A percentile compares a stretch with the other conserved stretches of the same genome.
Evolutionary conservation across 1,284 basidiomycete genomes (phyloP).

Genomic region (Kwoniella shivajii): DNA sequence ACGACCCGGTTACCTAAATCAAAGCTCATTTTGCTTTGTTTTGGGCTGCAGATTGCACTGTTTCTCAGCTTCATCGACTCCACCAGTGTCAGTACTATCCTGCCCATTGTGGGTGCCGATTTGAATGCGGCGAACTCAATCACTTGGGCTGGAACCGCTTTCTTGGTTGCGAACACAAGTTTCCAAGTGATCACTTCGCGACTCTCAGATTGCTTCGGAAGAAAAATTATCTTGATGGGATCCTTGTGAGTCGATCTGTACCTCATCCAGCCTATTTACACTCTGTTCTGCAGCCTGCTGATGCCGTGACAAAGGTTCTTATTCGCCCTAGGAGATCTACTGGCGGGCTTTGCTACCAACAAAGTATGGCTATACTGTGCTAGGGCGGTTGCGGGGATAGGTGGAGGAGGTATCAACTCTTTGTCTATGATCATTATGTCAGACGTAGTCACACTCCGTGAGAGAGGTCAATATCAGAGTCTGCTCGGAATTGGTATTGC

Average conservation of each 20-base stretch:
- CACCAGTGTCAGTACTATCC: constrained; percentile 37
- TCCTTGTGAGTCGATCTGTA: constrained; percentile 14
- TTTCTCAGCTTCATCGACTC: constrained; percentile 38
- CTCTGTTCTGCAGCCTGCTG: not conserved
- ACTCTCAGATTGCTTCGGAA: constrained; percentile 38
- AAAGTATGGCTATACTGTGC: constrained; percentile 39
- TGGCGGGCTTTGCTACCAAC: constrained; percentile 38
- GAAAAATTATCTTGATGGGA: constrained; percentile 29
- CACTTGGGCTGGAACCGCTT: constrained; percentile 41
- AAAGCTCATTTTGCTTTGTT: constrained; percentile 20
- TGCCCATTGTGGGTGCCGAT: constrained; percentile 33
- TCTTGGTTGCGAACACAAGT: constrained; percentile 41
- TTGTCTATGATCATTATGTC: constrained; percentile 53
- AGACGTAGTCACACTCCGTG: constrained; percentile 52
- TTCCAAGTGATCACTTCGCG: constrained; percentile 36
- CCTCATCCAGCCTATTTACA: not conserved
- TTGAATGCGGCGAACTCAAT: constrained; percentile 31
- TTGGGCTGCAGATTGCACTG: constrained; percentile 31
- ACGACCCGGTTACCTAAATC: constrained; percentile 16
- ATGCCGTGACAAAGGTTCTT: constrained; percentile 6
- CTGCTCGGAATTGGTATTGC: constrained; percentile 38
- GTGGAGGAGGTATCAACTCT: constrained; percentile 53
- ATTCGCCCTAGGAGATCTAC: constrained; percentile 36
- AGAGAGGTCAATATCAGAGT: constrained; percentile 52
- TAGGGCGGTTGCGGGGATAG: constrained; percentile 54